phyloP scores from a whole-genome alignment of 306 rosid genomes.

The Lagenaria siceraria region DNA sequence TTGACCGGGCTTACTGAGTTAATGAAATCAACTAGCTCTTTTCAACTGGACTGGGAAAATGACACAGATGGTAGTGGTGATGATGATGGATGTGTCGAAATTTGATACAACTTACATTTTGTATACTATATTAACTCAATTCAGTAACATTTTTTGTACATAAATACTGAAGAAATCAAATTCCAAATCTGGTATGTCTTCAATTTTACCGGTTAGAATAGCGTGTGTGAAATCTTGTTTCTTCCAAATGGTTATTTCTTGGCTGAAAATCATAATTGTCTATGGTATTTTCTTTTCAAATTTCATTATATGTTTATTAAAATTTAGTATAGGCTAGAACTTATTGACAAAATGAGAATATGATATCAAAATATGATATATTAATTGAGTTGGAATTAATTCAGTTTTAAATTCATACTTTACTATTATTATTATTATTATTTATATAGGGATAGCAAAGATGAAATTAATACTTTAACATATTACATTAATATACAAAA shows the following conservation, averaged over 20 bases:
- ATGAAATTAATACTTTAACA: background rate
- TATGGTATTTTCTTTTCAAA: background rate
- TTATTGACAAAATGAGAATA: too few species aligned
- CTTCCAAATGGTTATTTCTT: background rate
- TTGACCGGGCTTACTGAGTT: constrained; percentile 86
- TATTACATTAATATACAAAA: too few species aligned
- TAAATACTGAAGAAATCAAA: background rate
- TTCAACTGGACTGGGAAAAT: constrained; percentile 60
- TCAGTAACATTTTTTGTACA: constrained; percentile 4
- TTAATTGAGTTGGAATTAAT: too few species aligned
- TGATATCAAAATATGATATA: too few species aligned
- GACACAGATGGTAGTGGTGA: constrained; percentile 28
- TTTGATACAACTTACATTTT: constrained; percentile 19
- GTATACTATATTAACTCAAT: background rate
- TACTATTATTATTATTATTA: too few species aligned
- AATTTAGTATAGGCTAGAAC: too few species aligned
- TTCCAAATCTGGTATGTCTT: background rate
- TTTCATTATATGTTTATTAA: too few species aligned
- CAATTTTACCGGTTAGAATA: background rate
- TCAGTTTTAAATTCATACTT: too few species aligned
- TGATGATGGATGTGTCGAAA: constrained; percentile 55
- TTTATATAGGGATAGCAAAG: too few species aligned
- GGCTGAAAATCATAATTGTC: background rate
- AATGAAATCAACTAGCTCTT: constrained; percentile 71
- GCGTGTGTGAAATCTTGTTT: background rate